Conservation (phyloP, 805 yeast species). For the Yarrowia sp. region DNA sequence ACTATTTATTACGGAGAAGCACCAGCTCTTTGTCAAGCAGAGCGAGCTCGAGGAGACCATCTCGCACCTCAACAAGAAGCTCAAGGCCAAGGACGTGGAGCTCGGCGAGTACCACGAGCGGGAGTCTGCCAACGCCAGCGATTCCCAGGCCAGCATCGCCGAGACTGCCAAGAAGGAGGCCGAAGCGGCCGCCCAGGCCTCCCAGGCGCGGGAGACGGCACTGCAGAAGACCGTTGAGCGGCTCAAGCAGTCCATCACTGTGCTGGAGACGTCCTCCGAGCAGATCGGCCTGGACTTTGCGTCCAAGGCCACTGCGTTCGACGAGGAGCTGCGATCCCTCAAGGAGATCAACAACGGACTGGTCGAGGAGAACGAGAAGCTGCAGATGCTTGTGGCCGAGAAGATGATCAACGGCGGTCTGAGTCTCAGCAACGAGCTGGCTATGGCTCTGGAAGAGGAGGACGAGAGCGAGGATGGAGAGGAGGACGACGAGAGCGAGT, state of each 20-base stretch:
- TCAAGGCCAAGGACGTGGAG: slow-evolving; percentile 23
- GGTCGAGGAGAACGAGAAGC: slow-evolving; percentile 39
- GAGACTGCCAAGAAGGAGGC: not conserved
- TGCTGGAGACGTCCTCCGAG: slow-evolving; percentile 36
- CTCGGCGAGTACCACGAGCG: slow-evolving; percentile 10
- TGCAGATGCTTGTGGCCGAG: slow-evolving; percentile 39
- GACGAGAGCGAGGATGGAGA: slow-evolving; percentile 27
- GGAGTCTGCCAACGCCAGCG: not conserved
- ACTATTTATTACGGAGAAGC: slow-evolving; percentile 25
- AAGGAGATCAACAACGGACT: slow-evolving; percentile 34
- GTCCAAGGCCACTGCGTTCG: slow-evolving; percentile 33
- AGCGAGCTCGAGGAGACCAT: slow-evolving; percentile 5
- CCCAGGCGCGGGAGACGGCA: slow-evolving; percentile 16
- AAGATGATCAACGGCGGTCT: slow-evolving; percentile 36
- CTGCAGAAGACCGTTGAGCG: slow-evolving; percentile 27
- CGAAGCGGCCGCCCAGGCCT: slow-evolving; percentile 13
- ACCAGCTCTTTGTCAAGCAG: slow-evolving; percentile 15
- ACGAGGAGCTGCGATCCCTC: slow-evolving; percentile 34
- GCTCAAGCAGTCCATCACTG: slow-evolving; percentile 31
- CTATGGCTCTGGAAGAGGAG: slow-evolving; percentile 23
- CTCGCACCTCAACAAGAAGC: not conserved
- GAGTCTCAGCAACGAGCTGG: slow-evolving; percentile 33
- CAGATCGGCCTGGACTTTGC: slow-evolving; percentile 37
- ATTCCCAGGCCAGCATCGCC: slow-evolving; percentile 1
- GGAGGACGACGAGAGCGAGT: slow-evolving; percentile 21